These are phyloP conservation scores for Osmanthus fragrans DNA, from an alignment of 257 asterid genomes.

Conservation along the genomic window DNA sequence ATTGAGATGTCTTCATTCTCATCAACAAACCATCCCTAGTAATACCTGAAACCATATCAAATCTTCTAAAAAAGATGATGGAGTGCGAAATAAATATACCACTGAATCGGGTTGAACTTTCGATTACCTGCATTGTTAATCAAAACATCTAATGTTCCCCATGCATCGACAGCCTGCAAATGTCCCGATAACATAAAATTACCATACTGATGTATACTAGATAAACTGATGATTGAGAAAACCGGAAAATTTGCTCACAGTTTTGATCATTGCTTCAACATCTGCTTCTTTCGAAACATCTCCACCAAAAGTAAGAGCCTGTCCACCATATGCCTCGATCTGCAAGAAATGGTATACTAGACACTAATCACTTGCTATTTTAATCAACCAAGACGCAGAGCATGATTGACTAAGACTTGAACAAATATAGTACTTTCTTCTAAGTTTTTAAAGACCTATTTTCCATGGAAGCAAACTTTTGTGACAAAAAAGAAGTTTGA, in stretches of 20 bases:
- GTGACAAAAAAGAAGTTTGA: neutral
- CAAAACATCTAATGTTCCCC: conserved; percentile 90
- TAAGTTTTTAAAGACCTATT: neutral
- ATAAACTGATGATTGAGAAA: conserved; percentile 14
- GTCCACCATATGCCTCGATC: conserved; percentile 88
- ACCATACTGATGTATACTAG: conserved; percentile 19
- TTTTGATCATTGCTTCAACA: conserved; percentile 84
- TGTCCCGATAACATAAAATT: conserved; percentile 29
- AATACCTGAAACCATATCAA: conserved; percentile 58
- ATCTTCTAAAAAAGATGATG: neutral
- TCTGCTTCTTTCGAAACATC: conserved; percentile 95
- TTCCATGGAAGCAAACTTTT: neutral
- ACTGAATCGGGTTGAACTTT: conserved; percentile 18
- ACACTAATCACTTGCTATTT: neutral
- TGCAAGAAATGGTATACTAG: conserved; percentile 35
- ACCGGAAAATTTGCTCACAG: conserved; percentile 47
- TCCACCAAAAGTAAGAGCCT: conserved; percentile 86
- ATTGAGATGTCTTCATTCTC: conserved; percentile 89
- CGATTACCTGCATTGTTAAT: conserved; percentile 83
- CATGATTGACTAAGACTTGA: neutral
- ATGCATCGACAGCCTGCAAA: conserved; percentile 84
- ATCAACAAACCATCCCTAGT: conserved; percentile 90
- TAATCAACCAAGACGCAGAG: neutral
- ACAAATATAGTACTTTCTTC: neutral
- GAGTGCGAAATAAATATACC: conserved; percentile 2